phyloP scores from a whole-genome alignment of 2,329 filamentous ascomycete species.

The Pestalotiopsis sp. region DNA sequence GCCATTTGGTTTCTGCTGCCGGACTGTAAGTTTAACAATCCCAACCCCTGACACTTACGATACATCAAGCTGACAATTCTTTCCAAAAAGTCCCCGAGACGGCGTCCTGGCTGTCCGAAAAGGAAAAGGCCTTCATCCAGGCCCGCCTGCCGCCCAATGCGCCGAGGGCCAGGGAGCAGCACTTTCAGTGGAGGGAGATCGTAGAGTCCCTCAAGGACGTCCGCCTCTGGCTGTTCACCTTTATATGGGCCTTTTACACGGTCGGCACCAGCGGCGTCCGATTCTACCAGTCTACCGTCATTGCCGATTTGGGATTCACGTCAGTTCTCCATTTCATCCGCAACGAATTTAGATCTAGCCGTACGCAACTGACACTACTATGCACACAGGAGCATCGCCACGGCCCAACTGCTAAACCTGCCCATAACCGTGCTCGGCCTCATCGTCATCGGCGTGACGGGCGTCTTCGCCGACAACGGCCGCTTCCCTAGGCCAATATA shows the following conservation, averaged over 20 bases:
- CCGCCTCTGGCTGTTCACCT: conserved; percentile 46
- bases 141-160: conserved; percentile 43
- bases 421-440: conserved; percentile 45
- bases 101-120: conserved; percentile 34
- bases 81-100: conserved; percentile 28
- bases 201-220: conserved; percentile 39
- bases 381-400: conserved; percentile 46
- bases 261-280: conserved; percentile 45
- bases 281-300: conserved; percentile 45
- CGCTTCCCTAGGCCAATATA: conserved; percentile 45
- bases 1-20: conserved; percentile 55
- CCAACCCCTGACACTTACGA: too few species aligned
- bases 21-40: conserved; percentile 43
- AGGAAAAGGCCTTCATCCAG: conserved; percentile 46
- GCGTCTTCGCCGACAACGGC: conserved; percentile 44
- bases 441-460: conserved; percentile 43
- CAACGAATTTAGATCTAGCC: too few species aligned
- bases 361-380: too few species aligned
- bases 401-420: conserved; percentile 51
- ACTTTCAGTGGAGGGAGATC: conserved; percentile 43
- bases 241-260: conserved; percentile 49
- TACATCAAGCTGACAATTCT: too few species aligned
- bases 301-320: conserved; percentile 44
- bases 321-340: too few species aligned
- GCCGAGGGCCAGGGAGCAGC: conserved; percentile 39